A percentile compares a stretch with the other conserved stretches of the same genome.
Conservation (phyloP, 2,329 filamentous ascomycete species). For the Paramyrothecium roridum region DNA sequence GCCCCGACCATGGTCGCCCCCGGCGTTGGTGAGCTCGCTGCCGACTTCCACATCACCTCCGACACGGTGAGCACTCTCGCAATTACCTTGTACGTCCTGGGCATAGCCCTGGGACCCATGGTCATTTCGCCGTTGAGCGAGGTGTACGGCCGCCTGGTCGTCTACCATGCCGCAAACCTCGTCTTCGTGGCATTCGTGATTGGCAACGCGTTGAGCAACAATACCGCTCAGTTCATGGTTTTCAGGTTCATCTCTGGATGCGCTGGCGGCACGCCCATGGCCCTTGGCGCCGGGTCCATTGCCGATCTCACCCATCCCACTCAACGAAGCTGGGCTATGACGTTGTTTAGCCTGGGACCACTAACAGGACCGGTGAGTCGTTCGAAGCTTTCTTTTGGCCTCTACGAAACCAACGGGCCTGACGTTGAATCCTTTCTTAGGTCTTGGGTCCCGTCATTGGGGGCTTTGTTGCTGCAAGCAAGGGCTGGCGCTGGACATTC, state of each 20-base stretch:
- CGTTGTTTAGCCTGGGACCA: conserved; percentile 72
- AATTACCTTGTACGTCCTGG: conserved; percentile 15
- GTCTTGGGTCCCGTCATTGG: conserved; percentile 65
- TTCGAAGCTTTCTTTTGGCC: neutral
- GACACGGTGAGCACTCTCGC: conserved; percentile 11
- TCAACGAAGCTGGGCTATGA: conserved; percentile 79
- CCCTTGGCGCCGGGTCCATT: conserved; percentile 73
- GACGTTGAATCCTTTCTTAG: neutral
- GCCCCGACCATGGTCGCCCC: conserved; percentile 18
- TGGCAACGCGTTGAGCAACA: conserved; percentile 69
- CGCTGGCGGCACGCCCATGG: conserved; percentile 78
- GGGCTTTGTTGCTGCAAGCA: conserved; percentile 65
- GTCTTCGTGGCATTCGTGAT: conserved; percentile 73
- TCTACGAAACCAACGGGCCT: no score
- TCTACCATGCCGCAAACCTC: conserved; percentile 52
- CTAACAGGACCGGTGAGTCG: conserved; percentile 66
- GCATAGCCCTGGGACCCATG: conserved; percentile 64
- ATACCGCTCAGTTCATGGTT: conserved; percentile 70
- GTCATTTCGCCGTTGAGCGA: conserved; percentile 73
- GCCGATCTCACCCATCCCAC: conserved; percentile 76
- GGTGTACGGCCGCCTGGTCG: conserved; percentile 63
- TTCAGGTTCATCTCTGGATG: conserved; percentile 74
- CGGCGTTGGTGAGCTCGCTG: conserved; percentile 8
- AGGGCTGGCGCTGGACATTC: conserved; percentile 77
- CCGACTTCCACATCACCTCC: conserved; percentile 10